Evolutionary conservation across 2,329 filamentous ascomycete genomes (phyloP).

Genomic region (Phaeosphaeria sp.): DNA sequence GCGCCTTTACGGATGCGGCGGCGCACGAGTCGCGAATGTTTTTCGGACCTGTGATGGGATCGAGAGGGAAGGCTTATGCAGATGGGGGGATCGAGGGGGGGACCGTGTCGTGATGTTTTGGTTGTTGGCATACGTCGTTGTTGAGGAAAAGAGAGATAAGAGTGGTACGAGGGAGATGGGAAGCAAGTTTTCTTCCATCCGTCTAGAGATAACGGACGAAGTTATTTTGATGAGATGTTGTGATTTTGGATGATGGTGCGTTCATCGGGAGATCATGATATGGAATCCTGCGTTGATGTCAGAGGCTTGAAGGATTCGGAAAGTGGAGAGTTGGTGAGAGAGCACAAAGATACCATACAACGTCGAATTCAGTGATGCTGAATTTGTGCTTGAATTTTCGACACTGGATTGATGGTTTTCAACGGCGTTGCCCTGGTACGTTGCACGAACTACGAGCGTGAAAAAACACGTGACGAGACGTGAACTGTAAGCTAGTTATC

Average conservation of each 20-base stretch:
- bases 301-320: constrained; percentile 6
- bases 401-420: too few species aligned
- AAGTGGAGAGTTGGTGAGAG: neutral
- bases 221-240: neutral
- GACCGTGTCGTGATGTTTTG: neutral
- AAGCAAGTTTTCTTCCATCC: neutral
- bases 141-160: neutral
- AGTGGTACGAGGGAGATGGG: neutral
- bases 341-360: neutral
- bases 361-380: neutral
- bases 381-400: neutral
- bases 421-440: too few species aligned
- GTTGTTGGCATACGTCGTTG: neutral
- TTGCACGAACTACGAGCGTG: too few species aligned
- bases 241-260: neutral
- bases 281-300: constrained; percentile 3
- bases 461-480: too few species aligned
- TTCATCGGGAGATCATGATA: neutral
- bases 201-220: neutral
- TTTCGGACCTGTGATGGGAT: neutral
- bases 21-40: neutral
- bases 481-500: too few species aligned
- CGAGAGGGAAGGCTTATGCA: neutral
- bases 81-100: neutral
- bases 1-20: neutral